Evolutionary conservation across 1,139 yeast genomes (phyloP).

Genomic region (Suhomyces choctaworum): DNA sequence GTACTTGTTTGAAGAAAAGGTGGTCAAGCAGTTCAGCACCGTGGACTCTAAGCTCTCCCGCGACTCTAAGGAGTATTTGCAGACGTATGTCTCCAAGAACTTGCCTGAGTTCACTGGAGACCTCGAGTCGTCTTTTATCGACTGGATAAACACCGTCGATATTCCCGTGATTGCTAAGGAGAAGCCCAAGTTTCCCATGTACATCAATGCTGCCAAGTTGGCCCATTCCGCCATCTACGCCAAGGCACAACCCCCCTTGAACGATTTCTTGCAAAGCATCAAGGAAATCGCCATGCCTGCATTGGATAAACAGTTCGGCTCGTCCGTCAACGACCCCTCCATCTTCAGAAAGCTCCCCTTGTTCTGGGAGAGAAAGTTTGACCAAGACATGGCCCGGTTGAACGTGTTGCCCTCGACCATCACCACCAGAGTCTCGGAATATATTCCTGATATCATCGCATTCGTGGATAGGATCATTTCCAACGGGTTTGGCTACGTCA

Average conservation of each 20-base stretch:
- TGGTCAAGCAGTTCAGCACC: constrained; percentile 30
- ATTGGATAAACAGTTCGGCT: constrained; percentile 72
- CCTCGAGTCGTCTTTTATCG: constrained; percentile 38
- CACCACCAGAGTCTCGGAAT: constrained; percentile 96
- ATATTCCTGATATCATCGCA: constrained; percentile 83
- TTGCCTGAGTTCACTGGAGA: constrained; percentile 46
- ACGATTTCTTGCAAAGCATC: constrained; percentile 48
- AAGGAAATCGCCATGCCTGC: constrained; percentile 75
- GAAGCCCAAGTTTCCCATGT: constrained; percentile 86
- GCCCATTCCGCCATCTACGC: constrained; percentile 50
- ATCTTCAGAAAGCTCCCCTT: constrained; percentile 82
- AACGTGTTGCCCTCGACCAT: constrained; percentile 83
- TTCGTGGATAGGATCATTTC: constrained; percentile 73
- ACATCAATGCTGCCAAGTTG: constrained; percentile 59
- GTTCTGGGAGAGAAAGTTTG: constrained; percentile 83
- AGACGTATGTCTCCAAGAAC: constrained; percentile 55
- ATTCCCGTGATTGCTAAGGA: constrained; percentile 48
- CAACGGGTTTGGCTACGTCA: constrained; percentile 82
- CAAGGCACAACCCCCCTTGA: constrained; percentile 15
- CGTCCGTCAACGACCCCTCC: constrained; percentile 77
- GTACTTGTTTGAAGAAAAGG: constrained; percentile 66
- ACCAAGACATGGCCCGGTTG: constrained; percentile 79
- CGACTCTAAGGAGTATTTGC: constrained; percentile 46
- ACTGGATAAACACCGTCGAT: constrained; percentile 56
- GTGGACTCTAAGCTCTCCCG: constrained; percentile 40